Evolutionary conservation across 106 monocot species (phyloP), one percentile per base, ranked within the genome.

Genomic region (Iris macrosiphon): DNA sequence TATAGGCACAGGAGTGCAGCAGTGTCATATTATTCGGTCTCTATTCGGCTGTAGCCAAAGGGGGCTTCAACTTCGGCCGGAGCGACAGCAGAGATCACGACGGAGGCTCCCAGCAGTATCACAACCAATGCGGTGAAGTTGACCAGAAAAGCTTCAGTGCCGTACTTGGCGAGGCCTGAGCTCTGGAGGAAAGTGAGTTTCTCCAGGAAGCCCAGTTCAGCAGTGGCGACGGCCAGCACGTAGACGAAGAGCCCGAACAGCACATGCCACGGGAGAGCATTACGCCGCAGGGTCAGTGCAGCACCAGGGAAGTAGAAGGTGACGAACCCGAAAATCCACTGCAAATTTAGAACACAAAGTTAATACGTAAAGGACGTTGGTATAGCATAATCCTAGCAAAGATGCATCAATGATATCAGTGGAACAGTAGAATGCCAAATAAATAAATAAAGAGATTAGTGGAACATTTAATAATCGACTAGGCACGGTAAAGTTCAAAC

Each of bases 111-210:
- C 1, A 96, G 30, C 6, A 96, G 41, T 27, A 90, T 54, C 17
- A 96, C 85, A 0, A 87, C 38, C 10, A 96, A 66, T 14, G 90
- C 96, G 14, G 82, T 96, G 77, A 67, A 90, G 49, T 96, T 96
- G 1, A 96, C 96, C 71, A 90, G 61, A 63, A 83, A 82, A 17
- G 96, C 83, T 60, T 96, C 96, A 5, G 83, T 14, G 17, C 96
- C 77, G 20, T 83, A 87, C 38, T 90, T 90, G 49, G 24, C 65
- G 15, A 89, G 60, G 17, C 83, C 90, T 10, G 63, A 35, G 66
- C 8, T 80, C 59, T 96, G 49, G 20, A 96, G 86, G 66, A 96
- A 90, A 3, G 96, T 96, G 60, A 96, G 76, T 55, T 96, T 96
- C 72, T 96, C 90, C 10, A 96, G 71, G 44, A 96, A 83, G 1